phyloP scores from a whole-genome alignment of 2,329 filamentous ascomycete species.

The Arthroderma sp. region DNA sequence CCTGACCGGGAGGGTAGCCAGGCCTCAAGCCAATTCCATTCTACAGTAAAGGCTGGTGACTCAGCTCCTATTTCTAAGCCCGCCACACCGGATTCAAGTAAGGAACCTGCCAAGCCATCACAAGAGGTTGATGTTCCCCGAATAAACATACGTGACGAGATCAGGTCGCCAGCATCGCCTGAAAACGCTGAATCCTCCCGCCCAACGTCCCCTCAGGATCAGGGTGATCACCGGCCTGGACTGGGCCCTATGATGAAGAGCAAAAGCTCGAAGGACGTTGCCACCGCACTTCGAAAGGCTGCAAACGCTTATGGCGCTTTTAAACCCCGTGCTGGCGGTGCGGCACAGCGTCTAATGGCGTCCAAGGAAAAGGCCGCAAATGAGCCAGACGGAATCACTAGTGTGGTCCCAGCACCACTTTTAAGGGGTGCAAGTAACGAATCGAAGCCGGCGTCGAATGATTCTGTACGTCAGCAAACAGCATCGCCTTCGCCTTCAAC shows the following conservation, averaged over 20 bases:
- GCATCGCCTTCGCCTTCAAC: constrained; percentile 8
- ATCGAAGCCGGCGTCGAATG: constrained; percentile 19
- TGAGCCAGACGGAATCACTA: constrained; percentile 78
- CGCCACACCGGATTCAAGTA: neutral
- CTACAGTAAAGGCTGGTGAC: too few species aligned
- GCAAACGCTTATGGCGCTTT: constrained; percentile 60
- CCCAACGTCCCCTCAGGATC: constrained; percentile 15
- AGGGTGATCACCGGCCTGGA: constrained; percentile 53
- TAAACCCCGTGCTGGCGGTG: constrained; percentile 77
- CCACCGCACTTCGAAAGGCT: constrained; percentile 65
- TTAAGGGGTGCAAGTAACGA: constrained; percentile 26
- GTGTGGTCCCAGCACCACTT: constrained; percentile 68
- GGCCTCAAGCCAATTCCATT: too few species aligned
- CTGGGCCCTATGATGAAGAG: constrained; percentile 84
- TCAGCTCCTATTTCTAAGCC: too few species aligned
- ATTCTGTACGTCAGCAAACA: constrained; percentile 17
- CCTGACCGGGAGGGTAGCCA: constrained; percentile 3
- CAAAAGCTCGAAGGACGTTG: constrained; percentile 57
- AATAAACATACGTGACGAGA: neutral
- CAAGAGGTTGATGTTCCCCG: neutral
- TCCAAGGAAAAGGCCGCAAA: constrained; percentile 45
- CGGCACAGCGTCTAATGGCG: constrained; percentile 62
- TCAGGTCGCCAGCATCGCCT: neutral
- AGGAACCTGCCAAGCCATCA: neutral
- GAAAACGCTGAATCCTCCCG: neutral